phyloP scores from a whole-genome alignment of 768 basidiomycete species.

The Phanerochaete carnosa region DNA sequence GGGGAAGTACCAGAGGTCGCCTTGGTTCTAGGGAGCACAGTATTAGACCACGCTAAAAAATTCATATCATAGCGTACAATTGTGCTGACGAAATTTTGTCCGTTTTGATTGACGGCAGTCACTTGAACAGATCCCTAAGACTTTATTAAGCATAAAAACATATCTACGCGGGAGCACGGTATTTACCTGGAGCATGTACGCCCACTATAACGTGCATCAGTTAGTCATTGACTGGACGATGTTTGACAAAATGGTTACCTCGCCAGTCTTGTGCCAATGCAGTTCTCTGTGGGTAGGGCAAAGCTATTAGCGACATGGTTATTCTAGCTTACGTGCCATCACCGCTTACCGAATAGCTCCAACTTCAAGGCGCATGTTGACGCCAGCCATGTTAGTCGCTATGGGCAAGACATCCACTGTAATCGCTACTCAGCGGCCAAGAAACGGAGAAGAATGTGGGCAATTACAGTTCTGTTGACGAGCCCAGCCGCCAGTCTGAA shows the following conservation, averaged over 20 bases:
- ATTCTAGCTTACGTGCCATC: neutral
- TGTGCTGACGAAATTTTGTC: slow-evolving; percentile 47
- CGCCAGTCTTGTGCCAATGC: slow-evolving; percentile 27
- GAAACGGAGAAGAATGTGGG: neutral
- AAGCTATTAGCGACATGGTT: neutral
- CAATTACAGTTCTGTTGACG: slow-evolving; percentile 23
- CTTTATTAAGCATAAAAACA: slow-evolving; percentile 1
- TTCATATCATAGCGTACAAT: slow-evolving; percentile 31
- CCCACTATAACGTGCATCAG: slow-evolving; percentile 19
- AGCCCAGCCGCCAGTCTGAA: slow-evolving; percentile 30
- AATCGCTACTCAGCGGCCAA: neutral
- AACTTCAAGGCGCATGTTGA: slow-evolving; percentile 28
- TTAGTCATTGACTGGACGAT: neutral
- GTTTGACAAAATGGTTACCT: slow-evolving; percentile 1
- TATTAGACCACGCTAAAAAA: neutral
- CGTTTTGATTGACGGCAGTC: slow-evolving; percentile 40
- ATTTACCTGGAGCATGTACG: slow-evolving; percentile 23
- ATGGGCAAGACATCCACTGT: slow-evolving; percentile 21
- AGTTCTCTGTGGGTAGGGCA: slow-evolving; percentile 16
- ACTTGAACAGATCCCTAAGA: slow-evolving; percentile 15
- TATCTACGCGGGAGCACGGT: neutral
- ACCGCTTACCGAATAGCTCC: slow-evolving; percentile 24
- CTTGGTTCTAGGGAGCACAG: slow-evolving; percentile 3
- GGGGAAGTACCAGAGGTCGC: slow-evolving; percentile 17
- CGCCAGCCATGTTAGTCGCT: slow-evolving; percentile 21